These are phyloP conservation scores for Tulasnella calospora DNA, from an alignment of 768 basidiomycete genomes.

Conservation along the genomic window DNA sequence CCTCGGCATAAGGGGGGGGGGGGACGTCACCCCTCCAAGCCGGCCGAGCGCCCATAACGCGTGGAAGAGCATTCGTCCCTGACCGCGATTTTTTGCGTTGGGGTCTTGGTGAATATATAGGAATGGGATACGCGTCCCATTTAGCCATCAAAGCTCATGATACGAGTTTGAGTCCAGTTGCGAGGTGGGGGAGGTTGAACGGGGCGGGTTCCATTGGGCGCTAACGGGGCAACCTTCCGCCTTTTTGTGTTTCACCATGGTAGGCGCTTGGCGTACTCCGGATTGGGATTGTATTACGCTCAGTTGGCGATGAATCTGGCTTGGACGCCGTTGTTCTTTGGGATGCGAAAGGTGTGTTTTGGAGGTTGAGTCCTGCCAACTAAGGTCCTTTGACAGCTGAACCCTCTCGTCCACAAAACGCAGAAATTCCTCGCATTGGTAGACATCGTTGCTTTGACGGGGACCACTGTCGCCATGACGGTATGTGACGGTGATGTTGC, in stretches of 20 bases:
- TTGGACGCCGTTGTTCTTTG: constrained; percentile 65
- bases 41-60: background rate
- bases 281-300: constrained; percentile 55
- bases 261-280: constrained; percentile 45
- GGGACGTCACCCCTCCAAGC: background rate
- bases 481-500: constrained; percentile 46
- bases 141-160: constrained; percentile 55
- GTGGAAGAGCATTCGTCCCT: constrained; percentile 8
- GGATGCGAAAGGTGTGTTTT: constrained; percentile 41
- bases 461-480: constrained; percentile 56
- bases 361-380: background rate
- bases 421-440: constrained; percentile 53
- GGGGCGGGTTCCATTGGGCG: background rate
- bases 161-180: constrained; percentile 38
- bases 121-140: constrained; percentile 67
- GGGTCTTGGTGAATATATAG: constrained; percentile 30
- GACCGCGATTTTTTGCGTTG: background rate
- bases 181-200: constrained; percentile 40
- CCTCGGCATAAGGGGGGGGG: background rate
- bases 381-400: too few relatives aligned
- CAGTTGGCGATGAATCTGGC: constrained; percentile 55
- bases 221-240: background rate
- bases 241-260: background rate
- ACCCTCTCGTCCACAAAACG: background rate
- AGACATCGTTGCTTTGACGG: constrained; percentile 51